Evolutionary conservation across 768 basidiomycete species (phyloP), one percentile per base, ranked within the genome.

Genomic region (Tubosaeta sp.): DNA sequence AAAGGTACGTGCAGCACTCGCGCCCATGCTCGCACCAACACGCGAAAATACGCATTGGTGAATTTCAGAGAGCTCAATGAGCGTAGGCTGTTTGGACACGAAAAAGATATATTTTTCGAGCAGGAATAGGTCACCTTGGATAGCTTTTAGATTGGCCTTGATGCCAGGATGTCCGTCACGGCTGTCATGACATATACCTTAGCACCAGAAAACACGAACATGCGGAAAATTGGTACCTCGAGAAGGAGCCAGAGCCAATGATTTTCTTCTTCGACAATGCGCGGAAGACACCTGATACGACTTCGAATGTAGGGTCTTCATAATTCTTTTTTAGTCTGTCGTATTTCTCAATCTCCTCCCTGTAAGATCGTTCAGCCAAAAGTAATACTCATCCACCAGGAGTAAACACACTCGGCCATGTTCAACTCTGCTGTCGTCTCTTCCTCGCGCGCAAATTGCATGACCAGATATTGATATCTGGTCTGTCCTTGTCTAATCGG

Each of bases 401-500:
- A 16, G 35, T 30, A 12, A 35, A 76, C 90, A 48, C 70, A 94
- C 93, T 97, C 93, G 36, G 81, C 75, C 77, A 98, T 81, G 63
- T 95, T 96, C 31, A 98, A 73, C 65, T 96, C 94, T 6, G 94
- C 90, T 22, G 94, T 95, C 54, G 94, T 92, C 70, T 96, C 94
- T 67, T 98, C 96, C 59, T 97, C 95, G 51, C 90, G 80, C n/a
- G 84, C 87, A 70, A 96, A 98, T 61, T 96, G 94, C 87, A 97
- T 94, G 49, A 99, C 95, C 19, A 99, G 75, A 67, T 96, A 99
- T 50, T 95, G 95, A 70, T 99, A 98, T 39, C 92, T 79, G 1
- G 96, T 99, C 65, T 98, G 96, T 44, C 96, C 96, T 76, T 98
- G 96, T 41, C 95, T 82, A 54, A 99, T 96, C 2, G 96, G 95